phyloP scores from a whole-genome alignment of 2,329 filamentous ascomycete genomes.

The Trichoderma arundinaceum region DNA sequence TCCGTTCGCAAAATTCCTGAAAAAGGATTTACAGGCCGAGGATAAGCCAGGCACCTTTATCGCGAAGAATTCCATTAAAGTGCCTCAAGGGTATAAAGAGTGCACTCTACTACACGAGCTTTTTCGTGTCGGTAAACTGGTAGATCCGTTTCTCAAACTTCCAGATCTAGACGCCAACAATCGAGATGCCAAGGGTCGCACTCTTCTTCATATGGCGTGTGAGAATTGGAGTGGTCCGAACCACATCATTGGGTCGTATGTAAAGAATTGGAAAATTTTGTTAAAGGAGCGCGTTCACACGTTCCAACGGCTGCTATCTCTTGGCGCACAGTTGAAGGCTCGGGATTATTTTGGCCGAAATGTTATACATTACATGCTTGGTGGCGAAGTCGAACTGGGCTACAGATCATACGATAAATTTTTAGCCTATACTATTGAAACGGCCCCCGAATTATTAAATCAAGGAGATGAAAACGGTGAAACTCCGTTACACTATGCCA shows the following conservation, averaged over 20 bases:
- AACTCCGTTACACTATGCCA: slow-evolving; percentile 39
- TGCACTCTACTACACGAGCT: slow-evolving; percentile 37
- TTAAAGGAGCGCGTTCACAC: not conserved
- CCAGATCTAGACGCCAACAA: slow-evolving; percentile 36
- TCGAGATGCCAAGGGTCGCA: slow-evolving; percentile 38
- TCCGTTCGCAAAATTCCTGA: slow-evolving; percentile 35
- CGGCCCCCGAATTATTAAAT: slow-evolving; percentile 32
- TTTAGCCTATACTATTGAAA: slow-evolving; percentile 21
- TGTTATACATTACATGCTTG: slow-evolving; percentile 37
- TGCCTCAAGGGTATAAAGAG: slow-evolving; percentile 28
- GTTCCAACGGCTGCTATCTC: slow-evolving; percentile 35
- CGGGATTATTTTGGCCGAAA: slow-evolving; percentile 36
- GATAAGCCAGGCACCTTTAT: rapidly evolving
- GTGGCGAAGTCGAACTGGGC: not conserved
- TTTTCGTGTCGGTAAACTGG: slow-evolving; percentile 21
- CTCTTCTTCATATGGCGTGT: slow-evolving; percentile 39
- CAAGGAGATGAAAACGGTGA: slow-evolving; percentile 36
- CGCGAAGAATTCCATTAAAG: not conserved
- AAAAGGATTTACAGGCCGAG: not conserved
- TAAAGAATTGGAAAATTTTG: not conserved
- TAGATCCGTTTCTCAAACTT: slow-evolving; percentile 35
- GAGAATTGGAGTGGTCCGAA: slow-evolving; percentile 24
- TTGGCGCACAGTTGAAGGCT: slow-evolving; percentile 38
- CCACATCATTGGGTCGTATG: slow-evolving; percentile 11
- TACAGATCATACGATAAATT: not conserved